phyloP scores from a whole-genome alignment of 352 stramenopile genomes.

The Globisporangium cylindrosporum region DNA sequence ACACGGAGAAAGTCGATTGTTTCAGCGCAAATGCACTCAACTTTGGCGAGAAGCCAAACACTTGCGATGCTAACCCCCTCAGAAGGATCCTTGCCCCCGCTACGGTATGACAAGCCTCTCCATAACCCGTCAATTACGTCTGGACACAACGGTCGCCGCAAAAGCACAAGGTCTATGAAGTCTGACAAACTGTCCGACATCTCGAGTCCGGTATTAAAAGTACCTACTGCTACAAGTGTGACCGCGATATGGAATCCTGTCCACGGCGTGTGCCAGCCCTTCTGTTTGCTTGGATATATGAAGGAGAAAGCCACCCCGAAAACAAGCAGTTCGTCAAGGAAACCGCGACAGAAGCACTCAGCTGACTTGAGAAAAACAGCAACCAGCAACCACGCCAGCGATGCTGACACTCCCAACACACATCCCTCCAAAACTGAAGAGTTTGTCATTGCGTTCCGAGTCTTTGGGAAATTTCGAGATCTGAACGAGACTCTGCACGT shows the following conservation, averaged over 20 bases:
- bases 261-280: conserved; percentile 73
- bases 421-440: not conserved
- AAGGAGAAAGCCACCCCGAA: conserved; percentile 22
- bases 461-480: conserved; percentile 73
- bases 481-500: conserved; percentile 55
- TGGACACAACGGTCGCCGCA: not conserved
- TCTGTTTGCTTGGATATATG: conserved; percentile 65
- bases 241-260: conserved; percentile 66
- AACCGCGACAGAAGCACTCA: conserved; percentile 1
- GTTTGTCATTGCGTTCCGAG: conserved; percentile 50
- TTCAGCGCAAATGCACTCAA: not conserved
- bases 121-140: conserved; percentile 14
- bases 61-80: not conserved
- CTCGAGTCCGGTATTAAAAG: conserved; percentile 14
- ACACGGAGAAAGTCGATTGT: conserved; percentile 5
- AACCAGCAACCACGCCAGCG: not conserved
- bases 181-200: conserved; percentile 21
- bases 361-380: conserved; percentile 9
- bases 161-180: conserved; percentile 23
- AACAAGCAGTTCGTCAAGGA: not conserved
- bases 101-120: conserved; percentile 10
- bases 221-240: conserved; percentile 5
- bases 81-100: conserved; percentile 3
- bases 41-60: not conserved
- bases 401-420: not conserved